These are phyloP conservation scores for Malbranchea zuffiana DNA, from an alignment of 2,329 filamentous ascomycete genomes.

Conservation along the genomic window DNA sequence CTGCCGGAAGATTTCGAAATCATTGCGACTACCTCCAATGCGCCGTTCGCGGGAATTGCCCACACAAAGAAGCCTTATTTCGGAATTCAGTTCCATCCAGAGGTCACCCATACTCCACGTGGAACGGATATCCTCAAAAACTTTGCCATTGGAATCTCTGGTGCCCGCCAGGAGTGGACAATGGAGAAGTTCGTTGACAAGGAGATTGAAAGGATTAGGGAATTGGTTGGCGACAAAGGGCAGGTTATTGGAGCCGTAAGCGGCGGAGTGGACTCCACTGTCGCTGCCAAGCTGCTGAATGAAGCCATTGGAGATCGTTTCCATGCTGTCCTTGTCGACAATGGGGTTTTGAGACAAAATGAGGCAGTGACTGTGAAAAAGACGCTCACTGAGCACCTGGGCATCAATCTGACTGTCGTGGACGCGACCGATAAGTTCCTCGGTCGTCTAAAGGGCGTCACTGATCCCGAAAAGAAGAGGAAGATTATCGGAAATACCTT, in stretches of 20 bases:
- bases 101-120: constrained; percentile 58
- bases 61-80: constrained; percentile 54
- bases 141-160: constrained; percentile 75
- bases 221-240: constrained; percentile 66
- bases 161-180: constrained; percentile 64
- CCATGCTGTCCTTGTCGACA: constrained; percentile 76
- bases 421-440: constrained; percentile 71
- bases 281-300: constrained; percentile 75
- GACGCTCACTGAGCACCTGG: constrained; percentile 65
- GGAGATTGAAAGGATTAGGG: constrained; percentile 69
- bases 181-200: constrained; percentile 75
- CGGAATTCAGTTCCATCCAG: constrained; percentile 83
- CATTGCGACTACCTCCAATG: constrained; percentile 65
- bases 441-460: constrained; percentile 60
- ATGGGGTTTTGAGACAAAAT: constrained; percentile 72
- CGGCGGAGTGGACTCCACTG: constrained; percentile 82
- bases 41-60: constrained; percentile 63
- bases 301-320: constrained; percentile 79
- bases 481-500: constrained; percentile 74
- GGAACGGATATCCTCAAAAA: constrained; percentile 66
- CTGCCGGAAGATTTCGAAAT: constrained; percentile 63
- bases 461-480: constrained; percentile 74
- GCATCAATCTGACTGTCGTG: constrained; percentile 81
- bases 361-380: constrained; percentile 75
- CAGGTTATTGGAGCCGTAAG: constrained; percentile 73